Evolutionary conservation across 106 monocot genomes (phyloP), one percentile per base, ranked within the genome.

Genomic region (Apostasia ramifera): DNA sequence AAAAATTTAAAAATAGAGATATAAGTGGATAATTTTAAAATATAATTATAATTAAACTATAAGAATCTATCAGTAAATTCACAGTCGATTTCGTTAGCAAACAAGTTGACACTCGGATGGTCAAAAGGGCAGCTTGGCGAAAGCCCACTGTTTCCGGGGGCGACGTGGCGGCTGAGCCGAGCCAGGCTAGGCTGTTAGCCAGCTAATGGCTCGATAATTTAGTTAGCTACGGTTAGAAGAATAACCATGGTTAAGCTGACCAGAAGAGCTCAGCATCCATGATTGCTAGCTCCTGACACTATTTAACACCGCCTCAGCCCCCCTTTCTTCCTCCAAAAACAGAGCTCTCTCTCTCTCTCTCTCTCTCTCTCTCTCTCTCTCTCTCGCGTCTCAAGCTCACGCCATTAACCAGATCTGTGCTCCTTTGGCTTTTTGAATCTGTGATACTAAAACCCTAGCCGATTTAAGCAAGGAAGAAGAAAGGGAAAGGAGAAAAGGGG

Each of bases 231-330:
- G 61, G 42, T 61, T 61, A 61, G 12, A 44, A 2, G 8, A 50
- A 4, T 43, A 61, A 10, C 9, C 6, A 0, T 42, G 41, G 61
- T 61, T 61, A 56, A n/a, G 56, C 13, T 4, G 14, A 56, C 56
- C 4, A 10, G 56, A 9, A 56, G 56, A 26, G 26, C 26, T 26
- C 3, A n/a, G 4, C 56, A 56, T 56, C 56, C n/a, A 14, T 65
- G 2, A 42, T 12, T 61, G 42, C 1, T 9, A 40, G 10, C 41
- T 10, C 39, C 61, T 5, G 26, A 26, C 13, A 6, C 65, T 65
- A 65, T 65, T 65, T 65, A 65, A 65, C 43, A 44, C 45, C 44
- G 10, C 13, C 42, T 56, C 59, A 7, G 43, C 43, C 48, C 65
- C 0, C 40, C 9, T 43, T 9, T 2, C 42, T 61, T 42, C 41